A percentile compares a stretch with the other conserved stretches of the same genome.
These are phyloP conservation scores for Cardamine chenopodiifolia DNA, from an alignment of 345 rosid species.

Conservation along the genomic window DNA sequence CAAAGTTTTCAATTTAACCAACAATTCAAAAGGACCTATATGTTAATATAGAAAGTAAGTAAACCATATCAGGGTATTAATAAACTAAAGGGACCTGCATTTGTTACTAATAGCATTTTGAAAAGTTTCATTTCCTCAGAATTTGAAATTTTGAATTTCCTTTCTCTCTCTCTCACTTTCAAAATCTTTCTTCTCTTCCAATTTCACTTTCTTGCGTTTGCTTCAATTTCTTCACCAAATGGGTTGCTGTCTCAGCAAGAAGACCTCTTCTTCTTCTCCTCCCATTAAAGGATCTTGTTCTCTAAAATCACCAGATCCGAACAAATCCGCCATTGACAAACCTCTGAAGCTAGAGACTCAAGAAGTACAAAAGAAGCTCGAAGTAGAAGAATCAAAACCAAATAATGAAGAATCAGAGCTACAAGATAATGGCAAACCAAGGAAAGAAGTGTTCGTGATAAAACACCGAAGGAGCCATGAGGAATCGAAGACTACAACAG, in stretches of 20 bases:
- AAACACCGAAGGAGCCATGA: conserved; percentile 89
- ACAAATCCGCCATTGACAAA: conserved; percentile 13
- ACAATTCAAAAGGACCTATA: not conserved
- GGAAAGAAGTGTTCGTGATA: conserved; percentile 76
- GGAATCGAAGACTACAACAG: conserved; percentile 45
- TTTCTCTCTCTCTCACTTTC: conserved; percentile 4
- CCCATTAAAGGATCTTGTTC: conserved; percentile 9
- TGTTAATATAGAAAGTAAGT: not conserved
- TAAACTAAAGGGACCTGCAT: conserved; percentile 2
- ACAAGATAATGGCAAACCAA: conserved; percentile 34
- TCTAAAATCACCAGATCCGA: conserved; percentile 17
- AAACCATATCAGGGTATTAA: not conserved
- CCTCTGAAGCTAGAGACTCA: conserved; percentile 13
- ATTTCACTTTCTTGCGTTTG: not conserved
- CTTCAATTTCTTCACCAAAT: conserved; percentile 36
- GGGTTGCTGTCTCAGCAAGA: conserved; percentile 79
- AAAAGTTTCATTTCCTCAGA: not conserved
- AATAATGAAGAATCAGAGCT: conserved; percentile 35
- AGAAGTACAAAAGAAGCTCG: conserved; percentile 9
- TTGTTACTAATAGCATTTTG: not conserved
- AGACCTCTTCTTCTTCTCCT: conserved; percentile 40
- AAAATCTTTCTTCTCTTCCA: not conserved
- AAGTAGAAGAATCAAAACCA: conserved; percentile 13
- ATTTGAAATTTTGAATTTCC: conserved; percentile 38
- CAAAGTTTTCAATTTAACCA: not conserved